A percentile compares a stretch with the other conserved stretches of the same genome.
Conservation (phyloP, 164 flowering plant species). For the Umbilicus rupestris region DNA sequence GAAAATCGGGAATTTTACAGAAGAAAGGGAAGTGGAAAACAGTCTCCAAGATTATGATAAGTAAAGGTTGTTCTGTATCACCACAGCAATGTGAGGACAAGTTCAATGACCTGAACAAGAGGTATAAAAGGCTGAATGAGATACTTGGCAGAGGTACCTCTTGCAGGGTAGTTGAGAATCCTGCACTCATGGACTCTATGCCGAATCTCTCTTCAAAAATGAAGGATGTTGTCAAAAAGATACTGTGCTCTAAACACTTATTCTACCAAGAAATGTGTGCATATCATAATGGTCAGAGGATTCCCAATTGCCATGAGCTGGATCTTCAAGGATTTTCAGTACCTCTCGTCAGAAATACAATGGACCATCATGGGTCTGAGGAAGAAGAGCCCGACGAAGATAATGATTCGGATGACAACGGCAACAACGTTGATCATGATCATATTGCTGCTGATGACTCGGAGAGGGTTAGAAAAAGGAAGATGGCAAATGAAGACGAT, state of each 20-base stretch:
- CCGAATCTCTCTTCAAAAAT: slow-evolving; percentile 23
- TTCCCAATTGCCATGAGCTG: slow-evolving; percentile 25
- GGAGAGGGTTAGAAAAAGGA: slow-evolving; percentile 6
- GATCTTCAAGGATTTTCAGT: slow-evolving; percentile 22
- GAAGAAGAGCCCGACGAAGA: slow-evolving; percentile 23
- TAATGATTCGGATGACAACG: slow-evolving; percentile 16
- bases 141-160: slow-evolving; percentile 37
- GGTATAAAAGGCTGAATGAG: slow-evolving; percentile 39
- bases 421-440: background rate
- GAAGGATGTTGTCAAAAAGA: slow-evolving; percentile 34
- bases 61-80: slow-evolving; percentile 29
- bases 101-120: slow-evolving; percentile 35
- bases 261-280: slow-evolving; percentile 37
- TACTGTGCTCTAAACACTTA: slow-evolving; percentile 32
- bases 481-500: slow-evolving; percentile 12
- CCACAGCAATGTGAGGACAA: slow-evolving; percentile 45
- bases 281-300: slow-evolving; percentile 29
- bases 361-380: slow-evolving; percentile 21
- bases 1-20: slow-evolving; percentile 20
- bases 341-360: slow-evolving; percentile 19
- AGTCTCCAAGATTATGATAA: slow-evolving; percentile 33
- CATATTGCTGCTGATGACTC: slow-evolving; percentile 9
- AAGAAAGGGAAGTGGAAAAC: slow-evolving; percentile 41
- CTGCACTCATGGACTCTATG: slow-evolving; percentile 24
- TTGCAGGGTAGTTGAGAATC: slow-evolving; percentile 39